Conservation (phyloP, 1,139 yeast genomes). For the Pichia sp. region DNA sequence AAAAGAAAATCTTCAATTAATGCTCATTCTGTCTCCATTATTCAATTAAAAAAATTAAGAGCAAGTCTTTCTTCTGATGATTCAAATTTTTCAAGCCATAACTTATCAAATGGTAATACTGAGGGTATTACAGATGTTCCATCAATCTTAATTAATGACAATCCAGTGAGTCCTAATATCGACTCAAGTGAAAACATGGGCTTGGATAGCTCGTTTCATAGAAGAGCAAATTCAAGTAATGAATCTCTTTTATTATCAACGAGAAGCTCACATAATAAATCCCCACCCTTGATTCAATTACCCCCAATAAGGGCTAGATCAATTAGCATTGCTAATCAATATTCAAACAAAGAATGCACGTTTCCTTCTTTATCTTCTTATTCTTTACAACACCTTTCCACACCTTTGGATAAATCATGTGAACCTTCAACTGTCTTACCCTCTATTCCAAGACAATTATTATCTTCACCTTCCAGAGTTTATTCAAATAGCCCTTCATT, state of each 20-base stretch:
- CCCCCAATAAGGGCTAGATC: conserved; percentile 10
- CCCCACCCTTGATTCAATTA: conserved; percentile 7
- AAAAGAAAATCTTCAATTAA: conserved; percentile 24
- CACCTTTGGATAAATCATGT: no score
- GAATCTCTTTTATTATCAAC: conserved; percentile 1
- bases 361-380: conserved; percentile 14
- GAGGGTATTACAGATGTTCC: not conserved
- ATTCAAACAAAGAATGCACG: not conserved
- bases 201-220: no score
- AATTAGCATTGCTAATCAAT: not conserved
- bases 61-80: conserved; percentile 1
- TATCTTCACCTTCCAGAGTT: not conserved
- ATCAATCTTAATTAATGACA: not conserved
- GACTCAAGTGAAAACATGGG: no score
- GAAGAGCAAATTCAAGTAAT: conserved; percentile 1
- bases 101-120: not conserved
- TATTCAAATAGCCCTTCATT: not conserved
- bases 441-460: conserved; percentile 2
- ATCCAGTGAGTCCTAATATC: not conserved
- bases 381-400: conserved; percentile 17
- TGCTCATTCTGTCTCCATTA: not conserved
- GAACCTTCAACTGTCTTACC: conserved; percentile 1
- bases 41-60: not conserved
- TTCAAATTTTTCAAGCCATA: not conserved
- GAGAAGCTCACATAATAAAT: no score